Evolutionary conservation across 176 grass and related monocot genomes (phyloP), one percentile per base, ranked within the genome.

Genomic region (Raddia guianensis): DNA sequence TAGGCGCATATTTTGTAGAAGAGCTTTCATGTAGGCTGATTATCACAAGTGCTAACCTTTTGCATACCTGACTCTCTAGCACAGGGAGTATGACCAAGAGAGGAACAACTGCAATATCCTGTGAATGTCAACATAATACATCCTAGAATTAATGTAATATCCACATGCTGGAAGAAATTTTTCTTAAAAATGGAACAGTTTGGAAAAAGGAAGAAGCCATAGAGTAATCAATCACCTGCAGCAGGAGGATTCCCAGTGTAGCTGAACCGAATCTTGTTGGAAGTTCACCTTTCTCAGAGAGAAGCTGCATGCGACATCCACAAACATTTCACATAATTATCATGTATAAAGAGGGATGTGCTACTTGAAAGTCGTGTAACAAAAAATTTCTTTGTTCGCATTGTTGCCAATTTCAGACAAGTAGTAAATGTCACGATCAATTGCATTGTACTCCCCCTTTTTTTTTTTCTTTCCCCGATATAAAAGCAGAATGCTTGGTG

Each of bases 91-190:
- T 95, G 70, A 99, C 96, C 76, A 99, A 78, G 57, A 99, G 69
- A 84, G 96, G 96, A 53, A 95, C 92, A 82, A 99, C 96, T 37
- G 96, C 96, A 61, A 99, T 99, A 80, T 99, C 96, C 96, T 99
- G 88, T 63, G 72, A 82, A 57, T 68, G 71, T 87, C 70, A 77
- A 79, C 5, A 88, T 57, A 86, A 74, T 9, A 69, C 9, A 66
- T 81, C 32, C 21, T 55, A 45, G 76, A 72, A 69, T 93, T 50
- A 91, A 34, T 78, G 59, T 4, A 81, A 8, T 18, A 12, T 68
- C 71, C 18, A 87, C 33, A 67, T 40, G 27, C 43, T 70, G 34
- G 48, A 89, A 56, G n/a, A 80, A 76, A 53, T 12, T 69, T 53
- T 69, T 70, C 19, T 53, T 12, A 33, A 68, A 8, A n/a, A 77